Evolutionary conservation across 805 yeast genomes (phyloP), one percentile per base, ranked within the genome.

Genomic region (Torulaspora gathmanii): DNA sequence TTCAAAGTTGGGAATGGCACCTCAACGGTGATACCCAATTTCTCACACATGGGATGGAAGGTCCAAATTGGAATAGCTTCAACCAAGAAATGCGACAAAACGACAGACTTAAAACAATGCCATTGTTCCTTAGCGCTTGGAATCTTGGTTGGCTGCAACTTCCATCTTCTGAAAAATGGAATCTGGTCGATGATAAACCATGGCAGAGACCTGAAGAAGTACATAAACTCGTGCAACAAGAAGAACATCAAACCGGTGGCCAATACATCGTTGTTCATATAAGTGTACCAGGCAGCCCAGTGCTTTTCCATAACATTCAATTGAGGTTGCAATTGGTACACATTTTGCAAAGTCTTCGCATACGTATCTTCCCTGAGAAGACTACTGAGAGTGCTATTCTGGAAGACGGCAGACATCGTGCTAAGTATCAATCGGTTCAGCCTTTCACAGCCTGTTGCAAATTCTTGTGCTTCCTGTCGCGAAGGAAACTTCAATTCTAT

Each of bases 51-150:
- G 42, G 95, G 93, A 66, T 89, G 96, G 79, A 89, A 89, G 33
- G 86, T 81, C 95, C 95, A 89, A 54, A 89, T 90, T 38, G 96
- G 96, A 49, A 91, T 71, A 3, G 95, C 95, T 71, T 89, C 97
- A 38, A 89, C 93, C 49, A 89, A 67, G 63, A 87, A 80, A 69
- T 89, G 97, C 3, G 90, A 83, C 33, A 79, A 75, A 45, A 90
- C 68, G 26, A 89, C 96, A 17, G 83, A 71, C 65, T 84, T 83
- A 56, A 86, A 72, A 65, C 97, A 89, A 65, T 84, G 89, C 89
- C 95, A 82, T 64, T 89, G 96, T 69, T 89, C 95, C 61, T 74
- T 72, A 48, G 74, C 72, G 33, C 84, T 71, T 22, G 95, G 95
- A 41, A 81, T 64, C 61, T 86, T 86, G 33, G 82, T 75, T 29